Conservation (phyloP, 1,139 yeast genomes). For the Candida neerlandica region DNA sequence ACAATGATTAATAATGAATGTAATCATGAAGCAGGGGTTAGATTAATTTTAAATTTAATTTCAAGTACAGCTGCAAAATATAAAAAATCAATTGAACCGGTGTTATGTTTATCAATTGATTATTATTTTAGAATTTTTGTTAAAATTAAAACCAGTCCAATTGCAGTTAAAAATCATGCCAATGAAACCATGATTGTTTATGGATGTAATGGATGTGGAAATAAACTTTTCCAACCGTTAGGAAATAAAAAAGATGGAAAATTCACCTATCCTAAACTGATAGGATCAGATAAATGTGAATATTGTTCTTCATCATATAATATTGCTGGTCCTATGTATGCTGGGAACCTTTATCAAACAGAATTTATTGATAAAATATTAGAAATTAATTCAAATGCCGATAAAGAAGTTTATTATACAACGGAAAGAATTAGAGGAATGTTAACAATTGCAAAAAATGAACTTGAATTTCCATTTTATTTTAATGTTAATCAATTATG, state of each 20-base stretch:
- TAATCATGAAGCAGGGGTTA: slow-evolving; percentile 89
- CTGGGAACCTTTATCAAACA: slow-evolving; percentile 70
- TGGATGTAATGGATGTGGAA: slow-evolving; percentile 87
- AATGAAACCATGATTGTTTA: slow-evolving; percentile 77
- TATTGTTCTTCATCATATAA: slow-evolving; percentile 73
- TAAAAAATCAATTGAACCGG: slow-evolving; percentile 83
- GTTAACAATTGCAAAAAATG: slow-evolving; percentile 80
- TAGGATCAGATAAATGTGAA: slow-evolving; percentile 59
- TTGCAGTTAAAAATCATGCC: slow-evolving; percentile 73
- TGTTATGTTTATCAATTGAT: slow-evolving; percentile 82
- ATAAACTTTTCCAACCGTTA: slow-evolving; percentile 68
- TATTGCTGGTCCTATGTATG: slow-evolving; percentile 97
- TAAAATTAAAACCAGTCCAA: slow-evolving; percentile 74
- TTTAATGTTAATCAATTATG: slow-evolving; percentile 78
- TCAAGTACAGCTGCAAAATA: slow-evolving; percentile 87
- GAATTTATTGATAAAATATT: slow-evolving; percentile 68
- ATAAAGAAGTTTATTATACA: slow-evolving; percentile 39
- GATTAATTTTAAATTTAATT: slow-evolving; percentile 77
- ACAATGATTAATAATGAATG: slow-evolving; percentile 76
- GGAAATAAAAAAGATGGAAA: slow-evolving; percentile 52
- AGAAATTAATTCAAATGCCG: slow-evolving; percentile 42
- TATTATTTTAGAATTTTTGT: slow-evolving; percentile 88
- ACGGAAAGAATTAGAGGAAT: slow-evolving; percentile 85
- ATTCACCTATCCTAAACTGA: slow-evolving; percentile 40
- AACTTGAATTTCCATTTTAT: slow-evolving; percentile 68